Conservation (phyloP, 768 basidiomycete species). For the Leccinum obscurum region DNA sequence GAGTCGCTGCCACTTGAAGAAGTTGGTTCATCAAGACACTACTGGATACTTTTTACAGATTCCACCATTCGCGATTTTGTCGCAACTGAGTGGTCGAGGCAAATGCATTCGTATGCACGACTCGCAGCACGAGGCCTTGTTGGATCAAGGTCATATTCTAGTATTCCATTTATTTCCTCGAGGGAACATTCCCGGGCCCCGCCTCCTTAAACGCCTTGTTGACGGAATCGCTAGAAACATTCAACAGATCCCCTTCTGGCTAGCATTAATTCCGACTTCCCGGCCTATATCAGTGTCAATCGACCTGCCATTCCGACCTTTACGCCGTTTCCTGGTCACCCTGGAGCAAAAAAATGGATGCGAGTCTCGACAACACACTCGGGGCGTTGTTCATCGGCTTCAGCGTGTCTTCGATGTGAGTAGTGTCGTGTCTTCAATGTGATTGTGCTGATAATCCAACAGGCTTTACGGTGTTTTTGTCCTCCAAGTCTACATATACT, state of each 20-base stretch:
- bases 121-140: neutral
- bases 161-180: neutral
- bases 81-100: neutral
- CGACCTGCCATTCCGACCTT: neutral
- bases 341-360: conserved; percentile 18
- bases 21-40: neutral
- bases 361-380: conserved; percentile 47
- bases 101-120: neutral
- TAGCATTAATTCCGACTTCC: conserved; percentile 4
- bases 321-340: neutral
- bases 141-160: neutral
- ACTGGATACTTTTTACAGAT: neutral
- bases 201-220: neutral
- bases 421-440: neutral
- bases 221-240: conserved; percentile 1
- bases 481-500: conserved; percentile 57
- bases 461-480: conserved; percentile 53
- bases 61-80: neutral
- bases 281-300: conserved; percentile 13
- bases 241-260: conserved; percentile 7
- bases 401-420: conserved; percentile 43
- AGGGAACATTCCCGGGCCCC: neutral
- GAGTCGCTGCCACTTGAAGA: neutral
- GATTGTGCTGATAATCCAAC: conserved; percentile 27
- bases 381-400: conserved; percentile 65